These are phyloP conservation scores for Daldinia concentrica DNA, from an alignment of 495 filamentous ascomycete genomes.

Conservation along the genomic window DNA sequence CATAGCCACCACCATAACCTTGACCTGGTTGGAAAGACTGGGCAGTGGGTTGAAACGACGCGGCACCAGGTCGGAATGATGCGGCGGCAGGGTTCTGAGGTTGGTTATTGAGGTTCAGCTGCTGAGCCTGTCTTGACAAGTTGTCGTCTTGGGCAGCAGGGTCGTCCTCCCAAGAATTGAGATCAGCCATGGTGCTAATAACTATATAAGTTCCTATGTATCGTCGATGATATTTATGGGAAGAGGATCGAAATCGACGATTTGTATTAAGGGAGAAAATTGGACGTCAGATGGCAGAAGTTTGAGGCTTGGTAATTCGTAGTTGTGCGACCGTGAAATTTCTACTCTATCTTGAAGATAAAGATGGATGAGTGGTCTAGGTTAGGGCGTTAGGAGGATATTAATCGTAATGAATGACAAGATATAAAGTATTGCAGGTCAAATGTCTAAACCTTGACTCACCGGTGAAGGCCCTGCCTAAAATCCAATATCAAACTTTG, in stretches of 20 bases:
- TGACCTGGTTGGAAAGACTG: constrained; percentile 81
- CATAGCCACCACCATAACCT: constrained; percentile 60
- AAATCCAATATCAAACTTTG: constrained; percentile 1
- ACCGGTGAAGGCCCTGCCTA: constrained; percentile 1
- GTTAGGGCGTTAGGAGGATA: neutral
- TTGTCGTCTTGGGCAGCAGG: constrained; percentile 86
- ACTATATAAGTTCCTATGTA: neutral
- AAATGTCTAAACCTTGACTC: neutral
- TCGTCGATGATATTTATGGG: neutral
- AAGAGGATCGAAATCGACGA: neutral
- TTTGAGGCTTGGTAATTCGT: constrained; percentile 5
- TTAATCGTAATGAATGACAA: constrained; percentile 13
- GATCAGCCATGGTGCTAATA: constrained; percentile 75
- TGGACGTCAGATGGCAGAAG: neutral
- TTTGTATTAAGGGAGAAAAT: constrained; percentile 7
- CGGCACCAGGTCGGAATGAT: constrained; percentile 78
- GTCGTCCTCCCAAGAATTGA: constrained; percentile 97
- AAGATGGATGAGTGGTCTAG: neutral
- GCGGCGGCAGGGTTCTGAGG: constrained; percentile 47
- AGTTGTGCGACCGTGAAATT: constrained; percentile 30
- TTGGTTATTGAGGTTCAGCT: constrained; percentile 75
- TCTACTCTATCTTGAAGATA: constrained; percentile 7
- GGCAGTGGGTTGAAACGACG: constrained; percentile 82
- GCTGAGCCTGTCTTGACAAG: constrained; percentile 80
- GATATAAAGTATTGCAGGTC: constrained; percentile 5